These are phyloP conservation scores for Pichia terricola DNA, from an alignment of 1,139 yeast species.

Conservation along the genomic window DNA sequence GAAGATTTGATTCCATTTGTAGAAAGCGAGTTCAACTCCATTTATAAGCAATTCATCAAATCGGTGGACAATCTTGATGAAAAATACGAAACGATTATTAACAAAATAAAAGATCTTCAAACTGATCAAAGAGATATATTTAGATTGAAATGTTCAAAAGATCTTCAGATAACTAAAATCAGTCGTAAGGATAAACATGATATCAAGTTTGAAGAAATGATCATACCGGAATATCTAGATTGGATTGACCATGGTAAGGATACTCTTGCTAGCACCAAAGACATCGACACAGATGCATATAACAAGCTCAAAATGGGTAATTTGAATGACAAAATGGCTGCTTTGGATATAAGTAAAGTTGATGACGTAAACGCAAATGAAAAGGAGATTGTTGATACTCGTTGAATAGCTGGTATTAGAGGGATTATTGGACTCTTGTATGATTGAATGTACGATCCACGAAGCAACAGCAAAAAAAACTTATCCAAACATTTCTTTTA, in stretches of 20 bases:
- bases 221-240: constrained; percentile 4
- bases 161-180: neutral
- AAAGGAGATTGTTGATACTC: too few relatives aligned
- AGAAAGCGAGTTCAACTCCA: neutral
- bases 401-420: too few relatives aligned
- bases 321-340: too few relatives aligned
- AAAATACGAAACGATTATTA: constrained; percentile 1
- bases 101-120: constrained; percentile 1
- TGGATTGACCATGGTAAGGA: constrained; percentile 1
- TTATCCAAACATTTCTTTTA: too few relatives aligned
- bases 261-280: neutral
- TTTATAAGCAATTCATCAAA: constrained; percentile 4
- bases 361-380: too few relatives aligned
- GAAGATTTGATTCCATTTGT: constrained; percentile 11
- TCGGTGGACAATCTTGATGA: constrained; percentile 1
- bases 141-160: neutral
- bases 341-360: too few relatives aligned
- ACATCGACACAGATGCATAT: neutral
- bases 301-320: neutral
- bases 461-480: too few relatives aligned
- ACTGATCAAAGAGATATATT: constrained; percentile 4
- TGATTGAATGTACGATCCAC: too few relatives aligned
- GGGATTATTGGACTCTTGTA: too few relatives aligned
- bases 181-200: too few relatives aligned
- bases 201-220: neutral